Conservation (phyloP, 257 asterid species). For the Leonotis leonurus region DNA sequence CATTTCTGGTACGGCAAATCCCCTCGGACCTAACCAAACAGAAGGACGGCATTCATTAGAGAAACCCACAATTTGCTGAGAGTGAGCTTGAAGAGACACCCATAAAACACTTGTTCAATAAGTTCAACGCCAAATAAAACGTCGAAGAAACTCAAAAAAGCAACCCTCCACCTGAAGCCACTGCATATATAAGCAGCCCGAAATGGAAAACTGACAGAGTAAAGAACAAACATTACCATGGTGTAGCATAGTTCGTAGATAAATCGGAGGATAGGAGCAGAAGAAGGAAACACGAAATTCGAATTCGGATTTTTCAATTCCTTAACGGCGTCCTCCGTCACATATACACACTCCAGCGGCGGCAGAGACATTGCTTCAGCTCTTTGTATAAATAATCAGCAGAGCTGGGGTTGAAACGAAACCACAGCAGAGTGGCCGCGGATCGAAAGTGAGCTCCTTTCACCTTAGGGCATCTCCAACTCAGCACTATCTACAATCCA, state of each 20-base stretch:
- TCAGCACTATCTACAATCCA: too few relatives aligned
- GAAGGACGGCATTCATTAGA: background rate
- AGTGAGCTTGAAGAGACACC: background rate
- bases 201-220: background rate
- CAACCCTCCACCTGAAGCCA: background rate
- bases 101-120: background rate
- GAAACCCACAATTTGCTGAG: background rate
- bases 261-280: slow-evolving; percentile 67
- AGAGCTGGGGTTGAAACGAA: background rate
- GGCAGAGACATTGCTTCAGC: slow-evolving; percentile 54
- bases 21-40: slow-evolving; percentile 66
- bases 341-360: slow-evolving; percentile 48
- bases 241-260: slow-evolving; percentile 74
- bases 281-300: slow-evolving; percentile 53
- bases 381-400: slow-evolving; percentile 6
- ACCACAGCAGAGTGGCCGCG: slow-evolving; percentile 6
- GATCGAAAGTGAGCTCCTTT: slow-evolving; percentile 3
- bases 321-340: slow-evolving; percentile 59
- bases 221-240: slow-evolving; percentile 37
- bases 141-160: background rate
- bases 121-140: background rate
- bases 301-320: slow-evolving; percentile 66
- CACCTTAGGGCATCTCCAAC: slow-evolving; percentile 28
- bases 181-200: background rate
- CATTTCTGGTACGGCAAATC: slow-evolving; percentile 87